Evolutionary conservation across 495 filamentous ascomycete genomes (phyloP).

Genomic region (Aspergillus nidulans): DNA sequence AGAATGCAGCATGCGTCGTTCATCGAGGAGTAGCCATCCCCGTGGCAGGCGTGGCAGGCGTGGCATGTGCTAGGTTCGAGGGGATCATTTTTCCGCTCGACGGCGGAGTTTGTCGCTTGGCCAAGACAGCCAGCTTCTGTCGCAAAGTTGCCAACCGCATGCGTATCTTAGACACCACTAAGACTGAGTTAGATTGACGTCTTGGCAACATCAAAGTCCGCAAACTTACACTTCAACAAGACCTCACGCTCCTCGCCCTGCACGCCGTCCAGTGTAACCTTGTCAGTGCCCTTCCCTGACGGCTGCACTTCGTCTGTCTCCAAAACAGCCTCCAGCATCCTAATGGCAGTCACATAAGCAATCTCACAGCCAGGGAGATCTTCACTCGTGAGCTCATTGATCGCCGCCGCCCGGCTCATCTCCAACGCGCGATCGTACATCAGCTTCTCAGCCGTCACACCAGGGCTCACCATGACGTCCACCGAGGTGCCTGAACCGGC

Average conservation of each 20-base stretch:
- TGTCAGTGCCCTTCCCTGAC: constrained; percentile 30
- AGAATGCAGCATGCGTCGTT: constrained; percentile 19
- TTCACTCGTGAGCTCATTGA: constrained; percentile 89
- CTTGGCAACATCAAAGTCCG: not conserved
- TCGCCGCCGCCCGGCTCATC: constrained; percentile 90
- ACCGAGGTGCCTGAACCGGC: constrained; percentile 49
- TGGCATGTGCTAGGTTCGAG: constrained; percentile 28
- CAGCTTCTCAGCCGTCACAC: constrained; percentile 88
- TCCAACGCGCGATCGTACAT: constrained; percentile 98
- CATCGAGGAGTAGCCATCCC: constrained; percentile 32
- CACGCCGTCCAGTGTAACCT: constrained; percentile 50
- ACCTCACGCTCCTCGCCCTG: constrained; percentile 68
- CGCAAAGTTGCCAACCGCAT: constrained; percentile 49
- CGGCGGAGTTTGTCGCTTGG: constrained; percentile 47
- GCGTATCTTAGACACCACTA: constrained; percentile 60
- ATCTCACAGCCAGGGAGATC: constrained; percentile 87
- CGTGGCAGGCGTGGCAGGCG: constrained; percentile 9
- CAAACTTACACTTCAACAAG: constrained; percentile 62
- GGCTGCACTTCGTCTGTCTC: constrained; percentile 65
- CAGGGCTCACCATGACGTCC: constrained; percentile 64
- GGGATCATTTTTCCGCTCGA: constrained; percentile 28
- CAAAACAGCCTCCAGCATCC: constrained; percentile 89
- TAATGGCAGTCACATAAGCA: constrained; percentile 85
- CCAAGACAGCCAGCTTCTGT: constrained; percentile 53
- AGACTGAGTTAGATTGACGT: constrained; percentile 21